Percentiles rank a stretch among this genome's conserved stretches.
Conservation (phyloP, 2,329 filamentous ascomycete species). For the Colletotrichum horii region DNA sequence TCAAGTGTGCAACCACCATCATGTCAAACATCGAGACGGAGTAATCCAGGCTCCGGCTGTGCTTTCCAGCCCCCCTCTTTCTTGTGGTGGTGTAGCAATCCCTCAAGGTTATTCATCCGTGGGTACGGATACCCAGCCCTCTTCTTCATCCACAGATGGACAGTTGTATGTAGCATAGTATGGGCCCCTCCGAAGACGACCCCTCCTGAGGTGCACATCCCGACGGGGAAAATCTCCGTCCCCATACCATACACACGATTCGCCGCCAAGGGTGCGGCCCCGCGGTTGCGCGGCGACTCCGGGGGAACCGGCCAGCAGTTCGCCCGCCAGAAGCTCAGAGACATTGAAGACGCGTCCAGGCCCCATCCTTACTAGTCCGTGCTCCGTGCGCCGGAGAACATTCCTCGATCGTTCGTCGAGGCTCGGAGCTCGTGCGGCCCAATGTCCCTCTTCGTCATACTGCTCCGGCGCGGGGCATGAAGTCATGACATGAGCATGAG, state of each 20-base stretch:
- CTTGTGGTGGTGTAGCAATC: not conserved
- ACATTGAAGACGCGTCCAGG: not conserved
- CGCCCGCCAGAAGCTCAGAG: not conserved
- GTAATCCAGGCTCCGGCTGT: not conserved
- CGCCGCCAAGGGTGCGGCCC: not conserved
- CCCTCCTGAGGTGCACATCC: not conserved
- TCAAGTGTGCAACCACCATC: not conserved
- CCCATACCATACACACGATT: not conserved
- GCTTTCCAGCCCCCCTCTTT: not conserved
- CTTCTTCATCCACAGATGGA: not conserved
- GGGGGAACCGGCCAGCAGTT: not conserved
- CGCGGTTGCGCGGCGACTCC: not conserved
- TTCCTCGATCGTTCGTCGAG: conserved; percentile 16
- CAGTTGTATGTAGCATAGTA: not conserved
- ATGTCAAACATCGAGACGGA: not conserved
- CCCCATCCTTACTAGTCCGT: conserved; percentile 19
- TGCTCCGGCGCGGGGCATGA: conserved; percentile 19
- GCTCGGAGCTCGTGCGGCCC: conserved; percentile 17
- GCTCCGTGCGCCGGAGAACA: conserved; percentile 18
- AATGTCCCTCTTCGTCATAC: conserved; percentile 14
- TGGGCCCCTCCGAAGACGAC: not conserved
- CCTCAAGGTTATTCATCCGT: not conserved
- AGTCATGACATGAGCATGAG: conserved; percentile 14
- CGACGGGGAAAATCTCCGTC: not conserved
- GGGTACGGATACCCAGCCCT: not conserved